Evolutionary conservation across 495 filamentous ascomycete genomes (phyloP), one percentile per base, ranked within the genome.

Genomic region (Hypoxylon lenormandii): DNA sequence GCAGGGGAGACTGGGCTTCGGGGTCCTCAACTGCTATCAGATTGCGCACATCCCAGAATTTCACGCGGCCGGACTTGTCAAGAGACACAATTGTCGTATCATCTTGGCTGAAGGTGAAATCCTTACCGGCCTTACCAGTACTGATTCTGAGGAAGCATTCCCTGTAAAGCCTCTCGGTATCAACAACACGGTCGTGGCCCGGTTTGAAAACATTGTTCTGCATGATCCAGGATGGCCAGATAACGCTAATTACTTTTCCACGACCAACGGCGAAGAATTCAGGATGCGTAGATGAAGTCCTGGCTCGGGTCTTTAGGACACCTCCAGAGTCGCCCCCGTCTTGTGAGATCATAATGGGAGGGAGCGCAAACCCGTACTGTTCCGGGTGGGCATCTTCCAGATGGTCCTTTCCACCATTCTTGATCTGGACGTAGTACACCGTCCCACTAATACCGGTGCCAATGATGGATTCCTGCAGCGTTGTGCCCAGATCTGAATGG

Each of bases 71-170:
- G 56, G 92, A 92, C 81, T 98, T 98, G 76, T 99, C 96, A 36
- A 99, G 87, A 46, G 95, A 97, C 19, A 94, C 94, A 73, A 99
- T 93, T 22, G 92, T 86, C 1, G 89, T 91, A 74, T 99, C 96
- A 79, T 98, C 96, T 72, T 94, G 92, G 76, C 93, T 97, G 80
- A 99, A 99, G 47, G 89, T 87, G 76, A 98, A 99, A 71, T 99
- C 96, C 78, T 99, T 98, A 28, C 93, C 94, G 48, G 96, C 96
- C 80, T 99, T 99, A 52, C 96, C 96, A 55, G 93, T 97, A 46
- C 92, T 91, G 76, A 99, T 95, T 79, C 92, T 94, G 64, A 97
- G 83, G 38, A 90, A 88, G 72, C 91, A 94, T 65, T 96, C 89
- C 64, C 88, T 87, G 69, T 96, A 87, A 68, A 96, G 96, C 72